Evolutionary conservation across 2,329 filamentous ascomycete species (phyloP), one percentile per base, ranked within the genome.

Genomic region (Talaromyces sp.): DNA sequence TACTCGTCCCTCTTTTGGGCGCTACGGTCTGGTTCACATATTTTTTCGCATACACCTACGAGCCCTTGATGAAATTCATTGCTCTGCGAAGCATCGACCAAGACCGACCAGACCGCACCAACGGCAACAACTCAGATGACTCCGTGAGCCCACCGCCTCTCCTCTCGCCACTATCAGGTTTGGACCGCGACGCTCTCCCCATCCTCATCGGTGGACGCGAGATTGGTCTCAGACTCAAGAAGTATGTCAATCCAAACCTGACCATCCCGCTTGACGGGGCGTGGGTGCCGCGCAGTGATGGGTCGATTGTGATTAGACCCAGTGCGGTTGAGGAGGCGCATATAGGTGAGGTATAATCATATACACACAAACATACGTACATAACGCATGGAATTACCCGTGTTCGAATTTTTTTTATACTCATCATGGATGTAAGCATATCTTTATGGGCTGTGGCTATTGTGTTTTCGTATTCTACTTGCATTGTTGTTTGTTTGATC

Each of bases 31-130:
- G 94, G 93, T 97, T 96, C 74, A 90, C 87, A 68, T 91, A 91
- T 76, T 90, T 92, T 69, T 98, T 92, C 74, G 85, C 86, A 50
- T 85, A 86, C 52, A 90, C 90, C 0, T 99, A 95, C 72, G 90
- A 92, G 72, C 94, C 95, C 0, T 80, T 99, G 66, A 97, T 93
- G 77, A 90, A 88, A 70, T 97, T 95, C 75, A 98, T 99, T 74
- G 93, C 96, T 33, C 81, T 99, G 52, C 86, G 92, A 68, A 96
- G 92, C 71, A 92, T 99, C 66, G 86, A 89, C 69, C 83, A 87
- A 31, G 84, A 86, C 2, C 83, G 87, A 65, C 81, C 83, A n/a
- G 81, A 82, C 45, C 24, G 49, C 47, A 45, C 8, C 62, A 43
- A 24, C 24, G 69, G 69, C 7, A 52, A 37, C 47, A 70, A 69